Conservation (phyloP, 2,329 filamentous ascomycete species). For the Ophiocordyceps australis region DNA sequence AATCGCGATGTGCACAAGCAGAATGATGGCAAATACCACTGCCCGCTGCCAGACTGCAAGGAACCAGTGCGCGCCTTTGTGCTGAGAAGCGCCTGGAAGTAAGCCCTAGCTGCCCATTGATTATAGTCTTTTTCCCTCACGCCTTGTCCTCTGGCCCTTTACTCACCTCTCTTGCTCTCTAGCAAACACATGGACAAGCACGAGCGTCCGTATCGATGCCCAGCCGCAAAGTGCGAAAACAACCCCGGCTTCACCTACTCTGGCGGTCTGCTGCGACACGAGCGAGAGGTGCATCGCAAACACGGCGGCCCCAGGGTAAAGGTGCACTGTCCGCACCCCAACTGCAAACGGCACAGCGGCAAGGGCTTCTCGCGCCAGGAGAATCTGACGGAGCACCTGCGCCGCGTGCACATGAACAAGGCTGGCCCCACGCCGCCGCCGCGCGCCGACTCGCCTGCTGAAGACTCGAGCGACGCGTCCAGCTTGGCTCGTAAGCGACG, state of each 20-base stretch:
- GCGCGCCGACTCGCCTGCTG: constrained; percentile 20
- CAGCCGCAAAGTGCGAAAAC: constrained; percentile 69
- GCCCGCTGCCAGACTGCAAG: constrained; percentile 51
- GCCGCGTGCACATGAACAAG: constrained; percentile 58
- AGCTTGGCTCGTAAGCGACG: constrained; percentile 29
- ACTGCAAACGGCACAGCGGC: constrained; percentile 78
- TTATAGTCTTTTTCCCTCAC: neutral
- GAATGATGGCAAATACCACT: constrained; percentile 57
- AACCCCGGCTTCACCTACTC: constrained; percentile 90
- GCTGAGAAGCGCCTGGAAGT: constrained; percentile 90
- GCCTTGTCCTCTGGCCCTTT: neutral
- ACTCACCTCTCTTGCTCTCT: neutral
- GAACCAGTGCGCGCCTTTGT: constrained; percentile 49
- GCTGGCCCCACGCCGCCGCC: constrained; percentile 17
- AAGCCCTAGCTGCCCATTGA: constrained; percentile 20
- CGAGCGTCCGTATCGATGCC: constrained; percentile 80
- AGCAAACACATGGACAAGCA: constrained; percentile 99
- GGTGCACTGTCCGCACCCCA: constrained; percentile 67
- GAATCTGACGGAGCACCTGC: constrained; percentile 84
- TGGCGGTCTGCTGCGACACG: constrained; percentile 73
- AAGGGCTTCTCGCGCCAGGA: constrained; percentile 87
- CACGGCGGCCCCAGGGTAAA: constrained; percentile 78
- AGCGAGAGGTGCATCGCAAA: constrained; percentile 84
- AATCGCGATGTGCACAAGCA: constrained; percentile 42
- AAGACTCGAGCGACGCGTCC: constrained; percentile 25